phyloP scores from a whole-genome alignment of 164 flowering plant genomes.

The Vitis rupestris region DNA sequence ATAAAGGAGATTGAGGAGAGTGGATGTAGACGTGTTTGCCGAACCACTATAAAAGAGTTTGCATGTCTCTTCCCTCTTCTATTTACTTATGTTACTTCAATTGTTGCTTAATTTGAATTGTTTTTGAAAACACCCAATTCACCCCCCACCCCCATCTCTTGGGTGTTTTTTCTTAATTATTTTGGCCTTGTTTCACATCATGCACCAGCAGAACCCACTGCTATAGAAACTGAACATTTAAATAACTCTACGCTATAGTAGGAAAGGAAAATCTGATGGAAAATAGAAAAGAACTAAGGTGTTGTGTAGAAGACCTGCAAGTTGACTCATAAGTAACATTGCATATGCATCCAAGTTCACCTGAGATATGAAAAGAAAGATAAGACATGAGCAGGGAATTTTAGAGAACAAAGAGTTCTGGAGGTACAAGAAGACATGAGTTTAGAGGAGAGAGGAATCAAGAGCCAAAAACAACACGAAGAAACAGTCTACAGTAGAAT shows the following conservation, averaged over 20 bases:
- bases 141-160: no score
- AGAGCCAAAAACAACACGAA: no score
- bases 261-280: neutral
- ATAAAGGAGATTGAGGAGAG: no score
- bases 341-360: constrained; percentile 86
- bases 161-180: no score
- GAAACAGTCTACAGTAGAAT: neutral
- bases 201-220: constrained; percentile 6
- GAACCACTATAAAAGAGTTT: no score
- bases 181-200: no score
- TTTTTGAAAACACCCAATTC: no score
- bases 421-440: neutral
- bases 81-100: no score
- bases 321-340: constrained; percentile 60
- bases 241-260: constrained; percentile 1
- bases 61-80: no score
- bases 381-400: neutral
- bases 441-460: no score
- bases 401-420: neutral
- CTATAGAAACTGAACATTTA: neutral
- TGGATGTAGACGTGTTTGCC: no score
- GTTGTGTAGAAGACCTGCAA: constrained; percentile 62
- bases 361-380: constrained; percentile 34
- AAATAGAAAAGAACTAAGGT: constrained; percentile 8
- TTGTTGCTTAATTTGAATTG: no score